phyloP scores from a whole-genome alignment of 495 filamentous ascomycete species.

The Cudoniella acicularis region DNA sequence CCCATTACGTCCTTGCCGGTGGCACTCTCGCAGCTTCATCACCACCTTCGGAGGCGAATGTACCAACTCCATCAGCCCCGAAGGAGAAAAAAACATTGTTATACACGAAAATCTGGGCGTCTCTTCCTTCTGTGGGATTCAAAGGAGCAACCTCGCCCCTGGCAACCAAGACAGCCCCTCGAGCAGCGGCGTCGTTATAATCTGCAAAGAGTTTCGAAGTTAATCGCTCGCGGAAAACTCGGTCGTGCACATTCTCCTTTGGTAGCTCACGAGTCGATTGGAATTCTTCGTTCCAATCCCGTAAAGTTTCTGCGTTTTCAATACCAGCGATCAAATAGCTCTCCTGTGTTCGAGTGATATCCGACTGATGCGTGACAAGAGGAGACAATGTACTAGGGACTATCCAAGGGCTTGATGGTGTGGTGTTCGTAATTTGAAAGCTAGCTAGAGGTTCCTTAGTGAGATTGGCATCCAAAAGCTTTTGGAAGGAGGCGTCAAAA shows the following conservation, averaged over 20 bases:
- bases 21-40: conserved; percentile 96
- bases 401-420: conserved; percentile 90
- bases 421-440: conserved; percentile 92
- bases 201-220: conserved; percentile 96
- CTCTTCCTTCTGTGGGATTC: conserved; percentile 87
- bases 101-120: conserved; percentile 98
- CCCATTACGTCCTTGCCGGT: conserved; percentile 96
- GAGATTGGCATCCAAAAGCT: conserved; percentile 76
- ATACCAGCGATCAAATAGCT: conserved; percentile 83
- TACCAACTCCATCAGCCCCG: conserved; percentile 95
- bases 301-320: conserved; percentile 87
- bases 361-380: conserved; percentile 67
- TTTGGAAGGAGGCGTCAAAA: conserved; percentile 68
- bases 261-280: conserved; percentile 93
- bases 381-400: conserved; percentile 64
- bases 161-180: conserved; percentile 90
- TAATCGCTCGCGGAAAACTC: conserved; percentile 91
- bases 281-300: conserved; percentile 99
- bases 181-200: conserved; percentile 91
- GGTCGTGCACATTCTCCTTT: conserved; percentile 88
- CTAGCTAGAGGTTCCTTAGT: conserved; percentile 81
- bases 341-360: conserved; percentile 88
- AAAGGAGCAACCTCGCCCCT: conserved; percentile 92
- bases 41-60: conserved; percentile 92
- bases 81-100: conserved; percentile 99